A percentile compares a stretch with the other conserved stretches of the same genome.
Conservation (phyloP, 2,329 filamentous ascomycete genomes). For the Aspergillus pseudotamarii region DNA sequence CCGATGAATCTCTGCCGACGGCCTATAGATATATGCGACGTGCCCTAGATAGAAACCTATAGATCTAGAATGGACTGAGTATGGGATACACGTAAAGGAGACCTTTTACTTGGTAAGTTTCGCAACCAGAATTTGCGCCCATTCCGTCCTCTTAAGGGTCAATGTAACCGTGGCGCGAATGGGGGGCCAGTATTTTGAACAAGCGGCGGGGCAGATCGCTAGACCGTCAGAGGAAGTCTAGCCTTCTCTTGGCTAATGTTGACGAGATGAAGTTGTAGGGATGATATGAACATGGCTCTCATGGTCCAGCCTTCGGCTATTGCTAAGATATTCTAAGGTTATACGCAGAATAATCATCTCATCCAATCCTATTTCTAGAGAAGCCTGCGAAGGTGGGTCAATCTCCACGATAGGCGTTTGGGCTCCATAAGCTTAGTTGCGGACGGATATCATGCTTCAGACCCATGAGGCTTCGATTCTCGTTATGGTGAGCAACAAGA, state of each 20-base stretch:
- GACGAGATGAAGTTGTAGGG: background rate
- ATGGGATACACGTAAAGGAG: background rate
- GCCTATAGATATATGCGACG: background rate
- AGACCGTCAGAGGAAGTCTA: no score
- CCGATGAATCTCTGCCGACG: background rate
- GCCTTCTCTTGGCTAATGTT: background rate
- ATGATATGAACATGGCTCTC: background rate
- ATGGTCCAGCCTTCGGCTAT: background rate
- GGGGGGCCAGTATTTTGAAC: background rate
- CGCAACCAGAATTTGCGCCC: background rate
- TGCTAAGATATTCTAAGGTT: background rate
- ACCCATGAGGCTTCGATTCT: background rate
- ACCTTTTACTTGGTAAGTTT: background rate
- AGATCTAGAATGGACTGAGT: no score
- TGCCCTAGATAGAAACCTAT: background rate
- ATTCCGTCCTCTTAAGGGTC: background rate
- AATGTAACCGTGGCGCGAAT: background rate
- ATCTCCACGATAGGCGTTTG: conserved; percentile 1
- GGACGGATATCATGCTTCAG: background rate
- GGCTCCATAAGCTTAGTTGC: conserved; percentile 3
- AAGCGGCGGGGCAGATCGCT: background rate
- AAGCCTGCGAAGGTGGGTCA: background rate
- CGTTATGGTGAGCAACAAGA: background rate
- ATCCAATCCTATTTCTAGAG: background rate
- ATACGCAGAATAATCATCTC: background rate